Evolutionary conservation across 805 yeast species (phyloP), one percentile per base, ranked within the genome.

Genomic region (Cyberlindnera maritima): DNA sequence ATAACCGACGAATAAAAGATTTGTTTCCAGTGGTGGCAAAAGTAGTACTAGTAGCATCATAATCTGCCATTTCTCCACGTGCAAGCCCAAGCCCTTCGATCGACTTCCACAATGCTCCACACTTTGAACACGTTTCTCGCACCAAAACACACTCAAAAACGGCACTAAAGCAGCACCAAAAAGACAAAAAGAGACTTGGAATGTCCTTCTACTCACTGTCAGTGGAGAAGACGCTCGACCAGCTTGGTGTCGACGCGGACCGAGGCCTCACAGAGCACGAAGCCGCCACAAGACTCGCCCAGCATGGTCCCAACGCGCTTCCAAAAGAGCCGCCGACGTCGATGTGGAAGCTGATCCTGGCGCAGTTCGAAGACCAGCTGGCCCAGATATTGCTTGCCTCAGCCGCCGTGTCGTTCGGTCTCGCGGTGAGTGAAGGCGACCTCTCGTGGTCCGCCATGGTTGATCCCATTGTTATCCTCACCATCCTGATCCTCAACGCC

Each of bases 401-500:
- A 1, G 70, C 70, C 3, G 64, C 46, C 12, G 59, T 67, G 2
- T 66, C 71, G 1, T 63, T 67, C 39, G 57, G 49, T 1, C 48
- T 67, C 8, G 71, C 69, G 4, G 44, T 66, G 3, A 46, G 52
- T 10, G 64, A 59, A 26, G 69, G 61, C 3, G 60, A 61, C 26
- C 59, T 65, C 17, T 60, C 68, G 9, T 60, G 62, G 61, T 46
- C 63, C 12, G 60, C 64, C 15, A 55, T 66, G 50, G 62, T 67
- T 14, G 71, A 67, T 43, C 71, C 68, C 12, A 54, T 65, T 11
- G 80, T 76, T 13, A 76, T 76, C 55, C 71, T 69, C 7, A 63
- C 68, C 37, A 78, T 76, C 35, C 69, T 76, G 4, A 59, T 68
- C 4, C 62, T 76, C 31, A 76, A 76, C 49, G 74, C 78, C 29